phyloP scores from a whole-genome alignment of 2,329 filamentous ascomycete genomes.

The Exutisphaerella laricina region DNA sequence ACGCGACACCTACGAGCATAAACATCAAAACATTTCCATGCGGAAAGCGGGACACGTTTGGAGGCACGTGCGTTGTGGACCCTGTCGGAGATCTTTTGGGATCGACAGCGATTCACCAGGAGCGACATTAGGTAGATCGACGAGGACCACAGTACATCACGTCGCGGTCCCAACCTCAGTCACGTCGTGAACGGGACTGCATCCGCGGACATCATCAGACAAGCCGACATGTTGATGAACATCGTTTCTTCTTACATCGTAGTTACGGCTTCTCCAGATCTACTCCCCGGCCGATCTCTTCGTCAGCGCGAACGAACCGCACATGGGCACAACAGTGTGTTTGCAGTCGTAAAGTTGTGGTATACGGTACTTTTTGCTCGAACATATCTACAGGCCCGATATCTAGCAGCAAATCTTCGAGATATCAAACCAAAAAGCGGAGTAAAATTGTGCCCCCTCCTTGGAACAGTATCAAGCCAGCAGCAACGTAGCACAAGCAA shows the following conservation, averaged over 20 bases:
- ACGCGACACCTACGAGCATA: background rate
- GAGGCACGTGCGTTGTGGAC: background rate
- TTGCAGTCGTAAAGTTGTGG: too few relatives aligned
- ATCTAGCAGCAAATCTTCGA: background rate
- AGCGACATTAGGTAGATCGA: background rate
- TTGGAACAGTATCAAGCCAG: background rate
- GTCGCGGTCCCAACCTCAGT: too few relatives aligned
- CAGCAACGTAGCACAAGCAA: conserved; percentile 1
- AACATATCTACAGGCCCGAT: too few relatives aligned
- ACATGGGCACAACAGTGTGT: too few relatives aligned
- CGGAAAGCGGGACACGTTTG: background rate
- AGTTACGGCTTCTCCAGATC: too few relatives aligned
- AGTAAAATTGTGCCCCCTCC: background rate
- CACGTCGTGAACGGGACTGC: too few relatives aligned
- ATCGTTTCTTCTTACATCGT: too few relatives aligned
- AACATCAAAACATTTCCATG: background rate
- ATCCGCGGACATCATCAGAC: too few relatives aligned
- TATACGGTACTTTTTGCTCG: too few relatives aligned
- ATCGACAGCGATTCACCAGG: conserved; percentile 2
- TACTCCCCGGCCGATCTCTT: too few relatives aligned
- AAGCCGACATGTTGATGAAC: too few relatives aligned
- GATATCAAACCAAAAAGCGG: background rate
- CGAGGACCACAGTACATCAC: background rate
- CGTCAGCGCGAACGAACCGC: too few relatives aligned
- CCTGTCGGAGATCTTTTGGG: background rate